Conservation (phyloP, 1,284 basidiomycete species). For the Trametes polyzona region DNA sequence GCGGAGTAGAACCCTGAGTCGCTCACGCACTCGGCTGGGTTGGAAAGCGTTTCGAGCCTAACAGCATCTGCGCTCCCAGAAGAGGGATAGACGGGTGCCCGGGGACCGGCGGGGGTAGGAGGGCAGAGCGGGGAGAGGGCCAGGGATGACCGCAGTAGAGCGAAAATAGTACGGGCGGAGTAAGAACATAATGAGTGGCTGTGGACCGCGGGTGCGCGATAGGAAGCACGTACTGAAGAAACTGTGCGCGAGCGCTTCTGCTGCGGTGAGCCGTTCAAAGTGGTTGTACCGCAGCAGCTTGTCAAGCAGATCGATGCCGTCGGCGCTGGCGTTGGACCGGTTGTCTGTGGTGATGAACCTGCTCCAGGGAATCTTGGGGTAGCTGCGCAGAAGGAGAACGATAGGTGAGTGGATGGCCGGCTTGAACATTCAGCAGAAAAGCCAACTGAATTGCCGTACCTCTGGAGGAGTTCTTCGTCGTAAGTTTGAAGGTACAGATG, state of each 20-base stretch:
- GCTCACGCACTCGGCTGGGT: slow-evolving; percentile 55
- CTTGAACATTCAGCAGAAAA: not conserved
- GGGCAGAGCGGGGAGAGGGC: not conserved
- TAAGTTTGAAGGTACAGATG: slow-evolving; percentile 78
- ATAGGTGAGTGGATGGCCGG: not conserved
- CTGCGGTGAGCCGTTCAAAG: slow-evolving; percentile 81
- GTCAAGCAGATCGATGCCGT: slow-evolving; percentile 83
- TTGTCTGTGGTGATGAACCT: slow-evolving; percentile 76
- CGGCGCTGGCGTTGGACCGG: slow-evolving; percentile 72
- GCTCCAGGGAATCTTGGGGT: slow-evolving; percentile 78
- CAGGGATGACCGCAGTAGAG: not conserved
- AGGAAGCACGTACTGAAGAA: slow-evolving; percentile 67
- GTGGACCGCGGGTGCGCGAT: slow-evolving; percentile 1
- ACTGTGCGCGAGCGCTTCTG: slow-evolving; percentile 75
- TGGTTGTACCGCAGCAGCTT: slow-evolving; percentile 86
- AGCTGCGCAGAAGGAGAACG: slow-evolving; percentile 43
- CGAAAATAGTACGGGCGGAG: not conserved
- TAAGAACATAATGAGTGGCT: slow-evolving; percentile 6
- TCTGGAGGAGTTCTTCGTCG: slow-evolving; percentile 66
- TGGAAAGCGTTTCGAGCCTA: slow-evolving; percentile 53
- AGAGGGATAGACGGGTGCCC: not conserved
- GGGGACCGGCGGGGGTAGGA: not conserved
- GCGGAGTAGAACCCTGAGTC: slow-evolving; percentile 63
- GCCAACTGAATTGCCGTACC: slow-evolving; percentile 45
- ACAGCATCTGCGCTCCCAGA: slow-evolving; percentile 47